These are phyloP conservation scores for Calonectria ilicicola DNA, from an alignment of 2,329 filamentous ascomycete species.

Conservation along the genomic window DNA sequence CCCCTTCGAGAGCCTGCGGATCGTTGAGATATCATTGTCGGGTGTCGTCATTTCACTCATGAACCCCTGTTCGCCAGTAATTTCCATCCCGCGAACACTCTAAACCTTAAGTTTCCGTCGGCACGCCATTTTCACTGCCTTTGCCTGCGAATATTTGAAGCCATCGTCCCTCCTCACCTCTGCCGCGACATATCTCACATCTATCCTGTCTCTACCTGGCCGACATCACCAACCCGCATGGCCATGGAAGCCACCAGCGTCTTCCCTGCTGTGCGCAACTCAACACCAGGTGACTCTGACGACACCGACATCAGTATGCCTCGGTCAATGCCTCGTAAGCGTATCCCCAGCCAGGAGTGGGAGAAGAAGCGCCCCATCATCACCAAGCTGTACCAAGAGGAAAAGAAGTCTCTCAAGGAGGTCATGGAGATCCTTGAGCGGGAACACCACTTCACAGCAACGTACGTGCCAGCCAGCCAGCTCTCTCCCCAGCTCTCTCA, in stretches of 20 bases:
- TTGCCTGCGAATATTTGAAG: background rate
- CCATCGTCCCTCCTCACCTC: background rate
- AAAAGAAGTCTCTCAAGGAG: slow-evolving; percentile 55
- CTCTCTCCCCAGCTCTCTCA: background rate
- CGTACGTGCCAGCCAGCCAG: slow-evolving; percentile 44
- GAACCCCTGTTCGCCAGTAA: slow-evolving; percentile 6
- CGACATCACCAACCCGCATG: slow-evolving; percentile 7
- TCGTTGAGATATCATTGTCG: slow-evolving; percentile 2
- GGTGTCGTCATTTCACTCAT: slow-evolving; percentile 16
- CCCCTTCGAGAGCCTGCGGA: background rate
- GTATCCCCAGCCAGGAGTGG: slow-evolving; percentile 49
- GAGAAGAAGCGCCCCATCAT: slow-evolving; percentile 51
- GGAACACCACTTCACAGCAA: slow-evolving; percentile 53
- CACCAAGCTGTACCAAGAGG: slow-evolving; percentile 53
- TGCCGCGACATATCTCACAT: background rate
- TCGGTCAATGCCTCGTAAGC: slow-evolving; percentile 42
- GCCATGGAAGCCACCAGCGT: slow-evolving; percentile 38
- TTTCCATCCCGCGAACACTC: slow-evolving; percentile 11
- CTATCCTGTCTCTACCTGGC: background rate
- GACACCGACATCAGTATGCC: slow-evolving; percentile 44
- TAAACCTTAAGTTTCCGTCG: slow-evolving; percentile 9
- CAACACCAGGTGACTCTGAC: slow-evolving; percentile 43
- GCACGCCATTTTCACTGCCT: background rate
- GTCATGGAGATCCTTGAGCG: slow-evolving; percentile 54
- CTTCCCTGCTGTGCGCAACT: slow-evolving; percentile 39